Base-by-base conservation (phyloP, 768 basidiomycete species). In the Pilatotrama ljubarskyi region DNA sequence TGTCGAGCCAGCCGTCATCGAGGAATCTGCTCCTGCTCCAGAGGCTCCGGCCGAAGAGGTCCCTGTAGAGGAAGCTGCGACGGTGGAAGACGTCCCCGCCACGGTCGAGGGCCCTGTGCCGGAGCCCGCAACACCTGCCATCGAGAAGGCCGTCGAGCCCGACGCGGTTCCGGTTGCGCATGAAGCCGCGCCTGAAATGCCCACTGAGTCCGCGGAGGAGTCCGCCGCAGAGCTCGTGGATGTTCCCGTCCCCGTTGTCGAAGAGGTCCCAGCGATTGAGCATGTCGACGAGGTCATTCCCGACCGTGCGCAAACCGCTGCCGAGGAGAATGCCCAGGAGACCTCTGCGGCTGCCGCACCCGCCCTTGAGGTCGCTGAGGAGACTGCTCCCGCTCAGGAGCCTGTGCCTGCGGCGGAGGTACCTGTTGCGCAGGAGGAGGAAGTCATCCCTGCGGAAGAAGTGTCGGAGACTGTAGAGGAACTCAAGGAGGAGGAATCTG, bases 231-330 rank as follows among this genome's bases (percentile, higher is more conserved):
- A 37, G 54, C 29, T 17, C n/a, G 54, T 22, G 43, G 44, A 55
- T 7, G 20, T 20, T 18, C 20, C 22, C 2, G 50, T 20, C 20
- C 22, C 37, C 17, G 46, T 41, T 14, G 47, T 55, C 37, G 57
- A 56, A 18, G 62, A 63, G 26, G 40, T 43, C 11, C 29, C 44
- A 10, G 52, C 54, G 14, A 29, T 57, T 5, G 40, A 49, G 38
- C 17, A 38, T 10, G 55, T 40, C 20, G 35, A 54, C 17, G 29
- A 54, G 26, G 43, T 29, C 41, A 46, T 32, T 18, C 29, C 52
- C 29, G 41, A 32, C 5, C 10, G 13, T 8, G 26, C 17, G 40
- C 20, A 43, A 41, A 36, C 55, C 8, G 14, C 29, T 8, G 44
- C 35, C 25, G 55, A 36, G 24, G 55, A 56, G 25, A 25, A 40